Evolutionary conservation across 176 grass and related monocot genomes (phyloP), one percentile per base, ranked within the genome.

Genomic region (Triticum turgidum): DNA sequence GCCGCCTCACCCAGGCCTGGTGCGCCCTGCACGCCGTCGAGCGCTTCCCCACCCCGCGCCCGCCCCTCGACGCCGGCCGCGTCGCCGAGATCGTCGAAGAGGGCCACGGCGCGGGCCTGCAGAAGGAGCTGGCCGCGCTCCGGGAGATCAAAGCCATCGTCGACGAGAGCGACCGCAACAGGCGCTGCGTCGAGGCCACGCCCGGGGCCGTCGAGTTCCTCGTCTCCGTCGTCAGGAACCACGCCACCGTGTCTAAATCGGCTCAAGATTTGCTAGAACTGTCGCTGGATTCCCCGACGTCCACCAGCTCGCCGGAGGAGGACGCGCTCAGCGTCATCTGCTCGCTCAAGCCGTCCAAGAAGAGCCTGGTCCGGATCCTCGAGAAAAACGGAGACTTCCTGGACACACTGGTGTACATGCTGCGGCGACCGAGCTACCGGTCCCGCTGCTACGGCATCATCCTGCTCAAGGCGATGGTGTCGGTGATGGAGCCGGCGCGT

Each of bases 1-100:
- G 92, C 27, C 89, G 97, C 37, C 86, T 99, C 42, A 96, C 93
- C 87, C 97, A 96, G 78, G 86, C 89, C 3, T 99, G 97, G 97
- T 99, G 90, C 85, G 84, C 85, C 1, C 73, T 73, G 1, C 92
- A 96, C 82, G 82, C 83, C 30, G 71, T 96, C 65, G 94, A 98
- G 88, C 79, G 90, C 6, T 89, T 92, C 86, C 94, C 97, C 8
- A 94, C 94, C 4, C 93, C 87, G 10, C 89, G 89, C 59, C 72
- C 63, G 20, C 89, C 90, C 1, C 83, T 95, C 7, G 91, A 84
- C 79, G 41, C 82, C 11, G 15, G 51, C 41, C 88, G 88, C 62
- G 68, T 99, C 30, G 81, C 82, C 21, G 74, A 59, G 3, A 76
- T 96, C 27, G 7, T 99, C 37, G 79, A 89, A 4, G 76, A 96